Evolutionary conservation across 768 basidiomycete species (phyloP), one percentile per base, ranked within the genome.

Genomic region (Naematelia encephala): DNA sequence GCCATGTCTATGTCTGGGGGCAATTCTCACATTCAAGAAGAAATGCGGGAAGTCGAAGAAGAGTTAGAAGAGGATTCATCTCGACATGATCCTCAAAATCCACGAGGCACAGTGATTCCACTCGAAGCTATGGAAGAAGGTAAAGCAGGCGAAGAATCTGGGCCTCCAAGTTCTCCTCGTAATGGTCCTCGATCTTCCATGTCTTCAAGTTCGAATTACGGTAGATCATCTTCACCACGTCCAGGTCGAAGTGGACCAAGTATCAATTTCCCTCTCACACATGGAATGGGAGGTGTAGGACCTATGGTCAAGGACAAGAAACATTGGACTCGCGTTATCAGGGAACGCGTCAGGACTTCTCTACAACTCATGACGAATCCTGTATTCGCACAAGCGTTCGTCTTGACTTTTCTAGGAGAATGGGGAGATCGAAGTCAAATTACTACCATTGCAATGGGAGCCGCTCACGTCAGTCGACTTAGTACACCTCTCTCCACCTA

Each of bases 351-450:
- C 4, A 82, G 90, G 67, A 93, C 93, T 74, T 86, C 91, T 68
- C 87, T 84, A 74, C 86, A 85, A 68, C 79, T 92, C 16, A 77
- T 93, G 64, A 79, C 97, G 19, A 91, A 90, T 0, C 94, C 94
- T 0, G 90, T 96, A 1, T 94, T 97, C 71, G 91, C 92, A 1
- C 92, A 99, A 77, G 85, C 91, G 0, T 97, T 99, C 70, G 80
- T 94, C 28, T 81, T 99, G 60, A 98, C 94, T 0, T 97, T 97
- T 78, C 81, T 99, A n/a, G 96, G 93, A 10, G 96, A 99, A 79
- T 98, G 96, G 96, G 94, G 96, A 0, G 96, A 98, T 79, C 80
- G 94, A 54, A 94, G 91, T 71, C 94, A 99, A 79, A 91, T 98
- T 68, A 88, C 96, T 1, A 98, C 96, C 1, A 94, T 98, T 62